Evolutionary conservation across 179 eudicot species (phyloP), one percentile per base, ranked within the genome.

Genomic region (Actinidia arguta): DNA sequence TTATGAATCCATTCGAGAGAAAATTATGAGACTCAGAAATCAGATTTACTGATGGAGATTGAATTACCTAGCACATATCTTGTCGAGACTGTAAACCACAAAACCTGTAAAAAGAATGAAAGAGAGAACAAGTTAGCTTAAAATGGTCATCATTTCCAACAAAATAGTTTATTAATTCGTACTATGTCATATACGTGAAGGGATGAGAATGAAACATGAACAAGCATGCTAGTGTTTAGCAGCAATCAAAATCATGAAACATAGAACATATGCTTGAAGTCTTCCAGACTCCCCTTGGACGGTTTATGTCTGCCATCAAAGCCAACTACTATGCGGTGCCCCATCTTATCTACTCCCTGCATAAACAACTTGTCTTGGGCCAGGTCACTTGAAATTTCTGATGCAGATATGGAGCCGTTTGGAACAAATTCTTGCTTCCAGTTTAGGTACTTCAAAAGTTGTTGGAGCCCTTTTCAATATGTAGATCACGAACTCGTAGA

Each of bases 381-480:
- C 52, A 91, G 83, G 18, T 91, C 81, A 63, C 85, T 88, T 66
- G 87, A 44, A 54, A 91, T 91, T 67, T 90, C 90, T 48, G 90
- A 73, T n/a, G 87, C 80, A 56, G 90, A 85, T 72, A 91, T 90
- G 74, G 55, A 85, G 66, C 92, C 90, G 59, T 85, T 88, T 48
- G 94, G 91, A 55, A 91, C 86, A 80, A 88, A 91, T 39, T 86
- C 86, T 81, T 69, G 85, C 87, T 89, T 90, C 94, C 94, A 91
- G 25, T 78, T 90, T n/a, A 90, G 86, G 73, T 86, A 90, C 78
- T 87, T 91, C 10, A 90, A 76, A 39, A 91, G 83, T 73, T 90
- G 46, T 73, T 70, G 25, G 89, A 80, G 58, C 89, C 94, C 90
- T 88, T 91, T 14, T 91, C 92, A 75, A 90, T 85, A 80, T 91